Evolutionary conservation across 1,284 basidiomycete genomes (phyloP).

Genomic region (Sporisorium sorghi): DNA sequence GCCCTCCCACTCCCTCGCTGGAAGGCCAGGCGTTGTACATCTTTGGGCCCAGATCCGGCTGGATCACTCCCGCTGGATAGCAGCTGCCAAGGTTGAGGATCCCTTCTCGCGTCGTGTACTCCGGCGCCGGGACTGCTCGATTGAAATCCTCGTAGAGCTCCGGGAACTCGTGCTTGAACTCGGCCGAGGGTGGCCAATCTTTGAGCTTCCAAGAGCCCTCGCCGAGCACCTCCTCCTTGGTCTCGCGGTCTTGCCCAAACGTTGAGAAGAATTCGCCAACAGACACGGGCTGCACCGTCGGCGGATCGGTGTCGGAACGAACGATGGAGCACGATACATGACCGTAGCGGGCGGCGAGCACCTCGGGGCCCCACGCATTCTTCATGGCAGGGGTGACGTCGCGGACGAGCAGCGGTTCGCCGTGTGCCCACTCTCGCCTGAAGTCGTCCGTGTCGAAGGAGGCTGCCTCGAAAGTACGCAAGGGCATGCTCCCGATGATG

Average conservation of each 20-base stretch:
- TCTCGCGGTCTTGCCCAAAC: slow-evolving; percentile 78
- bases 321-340: slow-evolving; percentile 77
- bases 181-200: slow-evolving; percentile 90
- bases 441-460: slow-evolving; percentile 29
- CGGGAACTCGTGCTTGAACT: slow-evolving; percentile 85
- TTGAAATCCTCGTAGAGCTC: slow-evolving; percentile 89
- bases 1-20: slow-evolving; percentile 73
- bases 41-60: slow-evolving; percentile 85
- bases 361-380: slow-evolving; percentile 80
- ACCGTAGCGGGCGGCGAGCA: slow-evolving; percentile 75
- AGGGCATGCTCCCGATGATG: slow-evolving; percentile 23
- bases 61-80: slow-evolving; percentile 84
- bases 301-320: slow-evolving; percentile 71
- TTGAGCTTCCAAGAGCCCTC: slow-evolving; percentile 80
- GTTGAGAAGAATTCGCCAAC: slow-evolving; percentile 82
- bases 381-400: slow-evolving; percentile 33
- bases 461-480: slow-evolving; percentile 23
- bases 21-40: slow-evolving; percentile 72
- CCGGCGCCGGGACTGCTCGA: slow-evolving; percentile 83
- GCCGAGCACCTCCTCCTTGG: slow-evolving; percentile 69
- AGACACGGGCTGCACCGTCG: slow-evolving; percentile 74
- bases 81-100: slow-evolving; percentile 84
- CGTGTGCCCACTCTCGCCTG: slow-evolving; percentile 42
- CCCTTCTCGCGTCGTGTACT: slow-evolving; percentile 87
- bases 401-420: slow-evolving; percentile 56